A percentile compares a stretch with the other conserved stretches of the same genome.
phyloP scores from a whole-genome alignment of 2,329 filamentous ascomycete species.

The Venturia nashicola region DNA sequence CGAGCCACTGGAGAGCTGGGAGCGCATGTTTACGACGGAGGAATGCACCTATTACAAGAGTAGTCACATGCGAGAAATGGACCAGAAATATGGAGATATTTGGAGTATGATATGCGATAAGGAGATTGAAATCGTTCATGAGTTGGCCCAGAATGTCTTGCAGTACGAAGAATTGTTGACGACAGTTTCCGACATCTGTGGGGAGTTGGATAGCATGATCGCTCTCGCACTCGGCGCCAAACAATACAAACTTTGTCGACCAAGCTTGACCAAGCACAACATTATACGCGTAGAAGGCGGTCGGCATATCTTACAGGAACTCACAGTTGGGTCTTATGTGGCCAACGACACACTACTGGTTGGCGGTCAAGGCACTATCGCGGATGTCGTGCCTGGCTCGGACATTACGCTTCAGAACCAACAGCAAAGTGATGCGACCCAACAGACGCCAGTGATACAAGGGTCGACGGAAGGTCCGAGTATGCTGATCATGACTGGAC shows the following conservation, averaged over 20 bases:
- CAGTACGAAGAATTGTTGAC: slow-evolving; percentile 54
- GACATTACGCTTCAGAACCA: not conserved
- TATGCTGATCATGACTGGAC: slow-evolving; percentile 74
- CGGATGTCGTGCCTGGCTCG: slow-evolving; percentile 4
- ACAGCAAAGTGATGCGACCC: not conserved
- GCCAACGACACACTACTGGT: slow-evolving; percentile 65
- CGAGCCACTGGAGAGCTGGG: slow-evolving; percentile 51
- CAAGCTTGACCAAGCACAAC: slow-evolving; percentile 58
- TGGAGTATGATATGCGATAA: slow-evolving; percentile 33
- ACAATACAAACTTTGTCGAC: slow-evolving; percentile 58
- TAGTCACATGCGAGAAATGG: slow-evolving; percentile 64
- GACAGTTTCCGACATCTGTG: slow-evolving; percentile 64
- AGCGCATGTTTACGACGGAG: slow-evolving; percentile 55
- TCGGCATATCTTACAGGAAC: slow-evolving; percentile 71
- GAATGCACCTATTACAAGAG: slow-evolving; percentile 79
- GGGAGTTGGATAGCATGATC: slow-evolving; percentile 68
- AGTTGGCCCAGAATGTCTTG: slow-evolving; percentile 59
- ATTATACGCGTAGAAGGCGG: slow-evolving; percentile 64
- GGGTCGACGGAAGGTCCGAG: slow-evolving; percentile 35
- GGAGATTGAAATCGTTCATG: slow-evolving; percentile 80
- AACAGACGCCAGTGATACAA: not conserved
- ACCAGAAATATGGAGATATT: slow-evolving; percentile 63
- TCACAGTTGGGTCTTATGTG: slow-evolving; percentile 68
- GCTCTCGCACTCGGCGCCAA: slow-evolving; percentile 68
- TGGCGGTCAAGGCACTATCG: slow-evolving; percentile 39